phyloP scores from a whole-genome alignment of 805 yeast genomes.

The Candida golubevii region DNA sequence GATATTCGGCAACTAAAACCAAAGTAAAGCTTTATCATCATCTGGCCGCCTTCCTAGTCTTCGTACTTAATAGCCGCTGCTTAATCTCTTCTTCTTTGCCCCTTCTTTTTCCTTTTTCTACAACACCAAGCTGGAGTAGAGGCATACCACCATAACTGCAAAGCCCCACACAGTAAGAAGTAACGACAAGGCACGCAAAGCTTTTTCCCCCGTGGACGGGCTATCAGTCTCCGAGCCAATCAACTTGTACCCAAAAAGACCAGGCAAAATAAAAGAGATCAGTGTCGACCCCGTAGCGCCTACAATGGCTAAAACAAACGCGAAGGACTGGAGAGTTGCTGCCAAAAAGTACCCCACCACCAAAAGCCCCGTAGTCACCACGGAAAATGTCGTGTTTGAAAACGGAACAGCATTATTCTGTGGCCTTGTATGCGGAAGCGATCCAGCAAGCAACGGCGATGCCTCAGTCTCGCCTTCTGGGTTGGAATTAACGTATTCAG shows the following conservation, averaged over 20 bases:
- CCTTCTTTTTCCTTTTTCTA: not conserved
- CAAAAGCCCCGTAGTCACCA: conserved; percentile 47
- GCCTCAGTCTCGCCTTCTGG: not conserved
- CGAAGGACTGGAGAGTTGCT: conserved; percentile 56
- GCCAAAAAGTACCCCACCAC: conserved; percentile 53
- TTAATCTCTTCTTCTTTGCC: no score
- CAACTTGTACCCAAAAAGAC: conserved; percentile 64
- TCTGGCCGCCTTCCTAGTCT: no score
- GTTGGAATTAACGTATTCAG: not conserved
- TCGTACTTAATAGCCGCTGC: no score
- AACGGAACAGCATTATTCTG: conserved; percentile 39
- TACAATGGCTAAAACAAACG: conserved; percentile 64
- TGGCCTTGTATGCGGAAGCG: not conserved
- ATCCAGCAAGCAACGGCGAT: conserved; percentile 12
- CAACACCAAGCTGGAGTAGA: conserved; percentile 17
- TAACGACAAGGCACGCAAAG: conserved; percentile 38
- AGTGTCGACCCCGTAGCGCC: conserved; percentile 84
- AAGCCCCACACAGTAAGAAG: conserved; percentile 50
- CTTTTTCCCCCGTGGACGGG: conserved; percentile 25
- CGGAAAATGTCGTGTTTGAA: conserved; percentile 42
- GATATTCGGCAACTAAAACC: no score
- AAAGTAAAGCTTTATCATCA: no score
- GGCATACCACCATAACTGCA: conserved; percentile 50
- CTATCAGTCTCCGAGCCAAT: conserved; percentile 33
- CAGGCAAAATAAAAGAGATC: conserved; percentile 74